A percentile compares a stretch with the other conserved stretches of the same genome.
Evolutionary conservation across 2,329 filamentous ascomycete species (phyloP).

Genomic region (Sclerotinia trifoliorum): DNA sequence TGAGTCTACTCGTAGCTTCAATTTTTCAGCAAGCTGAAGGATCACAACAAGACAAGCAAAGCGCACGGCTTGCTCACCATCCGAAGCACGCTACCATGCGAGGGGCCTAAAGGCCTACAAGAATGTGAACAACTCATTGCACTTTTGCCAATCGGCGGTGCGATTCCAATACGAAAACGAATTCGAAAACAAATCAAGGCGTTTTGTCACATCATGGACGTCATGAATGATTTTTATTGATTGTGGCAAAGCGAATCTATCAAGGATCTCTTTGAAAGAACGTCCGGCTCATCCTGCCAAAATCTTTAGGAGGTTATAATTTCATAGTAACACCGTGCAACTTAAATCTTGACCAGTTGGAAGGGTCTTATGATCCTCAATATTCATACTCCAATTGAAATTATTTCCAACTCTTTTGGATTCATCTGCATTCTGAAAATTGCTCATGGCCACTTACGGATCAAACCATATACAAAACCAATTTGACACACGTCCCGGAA

Average conservation of each 20-base stretch:
- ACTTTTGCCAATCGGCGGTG: constrained; percentile 6
- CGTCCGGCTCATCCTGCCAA: constrained; percentile 11
- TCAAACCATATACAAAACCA: not conserved
- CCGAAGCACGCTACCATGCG: constrained; percentile 10
- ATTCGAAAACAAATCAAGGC: not conserved
- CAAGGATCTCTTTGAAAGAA: constrained; percentile 5
- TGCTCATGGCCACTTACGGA: not conserved
- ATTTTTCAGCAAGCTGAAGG: not conserved
- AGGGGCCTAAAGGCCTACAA: not conserved
- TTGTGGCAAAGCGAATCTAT: not conserved
- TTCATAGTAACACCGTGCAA: not conserved
- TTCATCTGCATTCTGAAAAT: not conserved
- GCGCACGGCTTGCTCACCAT: constrained; percentile 3
- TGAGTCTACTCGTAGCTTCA: not conserved
- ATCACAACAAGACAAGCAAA: not conserved
- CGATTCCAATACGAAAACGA: constrained; percentile 19
- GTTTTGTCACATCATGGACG: not conserved
- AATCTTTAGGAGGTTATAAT: not conserved
- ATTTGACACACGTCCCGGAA: not conserved
- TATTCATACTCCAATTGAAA: not conserved
- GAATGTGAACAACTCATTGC: not conserved
- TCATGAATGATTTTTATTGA: not conserved
- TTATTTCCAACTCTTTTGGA: not conserved
- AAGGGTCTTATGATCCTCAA: not conserved
- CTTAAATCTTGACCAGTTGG: not conserved